Base-by-base conservation (phyloP, 805 yeast genomes). In the Wickerhamiella musiphila region DNA sequence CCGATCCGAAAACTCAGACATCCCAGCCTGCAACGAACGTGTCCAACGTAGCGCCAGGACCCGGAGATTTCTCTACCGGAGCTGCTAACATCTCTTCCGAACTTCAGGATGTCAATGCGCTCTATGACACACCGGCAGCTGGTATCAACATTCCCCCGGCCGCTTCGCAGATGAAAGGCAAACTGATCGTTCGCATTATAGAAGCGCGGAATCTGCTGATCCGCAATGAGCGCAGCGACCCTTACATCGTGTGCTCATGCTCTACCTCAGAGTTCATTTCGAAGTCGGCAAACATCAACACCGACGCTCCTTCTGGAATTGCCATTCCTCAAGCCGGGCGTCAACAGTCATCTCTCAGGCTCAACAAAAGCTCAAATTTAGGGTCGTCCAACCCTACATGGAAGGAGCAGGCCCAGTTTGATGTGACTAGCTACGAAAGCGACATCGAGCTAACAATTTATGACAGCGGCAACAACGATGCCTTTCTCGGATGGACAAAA, bases 401-500 rank as follows among this genome's bases (percentile, higher is more conserved):
- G 94, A 78, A 79, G 49, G 94, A 84, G 53, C 82, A 82, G 51
- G 86, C 95, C 10, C 70, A 72, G 9, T 86, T 90, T 50, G 98
- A 86, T 53, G 94, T 90, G 28, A 70, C 82, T 25, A 35, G 46
- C 26, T 92, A 86, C 12, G 72, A 76, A 26, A 74, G 93, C 2
- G 92, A 78, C 50, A 62, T 90, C 38, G 93, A 82, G 47, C 71
- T 90, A 33, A 77, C 90, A n/a, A 73, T 90, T 20, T 90, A 86
- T 56, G 98, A 86, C 53, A 73, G 83, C 6, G 70, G 72, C 18
- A 65, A 68, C 43, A 77, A 77, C 48, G 95, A 86, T 49, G 66
- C 72, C 31, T 86, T 84, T 45, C 59, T 86, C 46, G 98, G 98
- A 18, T 63, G 79, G 43, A 60, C 82, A 32, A 94, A 18, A 63